Percentiles rank a stretch among this genome's conserved stretches.
phyloP scores from a whole-genome alignment of 2,329 filamentous ascomycete genomes.

The Neophaeococcomyces mojaviensis region DNA sequence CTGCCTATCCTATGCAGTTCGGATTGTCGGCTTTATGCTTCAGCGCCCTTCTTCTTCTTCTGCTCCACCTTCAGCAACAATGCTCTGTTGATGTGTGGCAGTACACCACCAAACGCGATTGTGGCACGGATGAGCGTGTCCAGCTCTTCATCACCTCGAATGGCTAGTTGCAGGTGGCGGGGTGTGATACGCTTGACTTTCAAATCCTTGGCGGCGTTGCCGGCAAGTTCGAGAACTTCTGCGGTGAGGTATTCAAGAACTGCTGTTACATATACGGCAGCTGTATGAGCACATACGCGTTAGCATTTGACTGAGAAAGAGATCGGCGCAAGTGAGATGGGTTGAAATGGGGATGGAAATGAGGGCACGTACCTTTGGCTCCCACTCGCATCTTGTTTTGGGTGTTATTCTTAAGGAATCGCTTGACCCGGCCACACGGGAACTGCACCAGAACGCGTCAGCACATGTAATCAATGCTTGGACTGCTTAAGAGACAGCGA shows the following conservation, averaged over 20 bases:
- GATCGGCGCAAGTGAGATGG: not conserved
- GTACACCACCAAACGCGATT: constrained; percentile 95
- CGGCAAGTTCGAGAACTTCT: constrained; percentile 94
- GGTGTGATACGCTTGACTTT: constrained; percentile 99
- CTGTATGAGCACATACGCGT: constrained; percentile 32
- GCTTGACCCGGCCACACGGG: constrained; percentile 98
- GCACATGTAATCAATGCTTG: not conserved
- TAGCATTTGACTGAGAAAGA: constrained; percentile 12
- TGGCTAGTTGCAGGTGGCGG: constrained; percentile 93
- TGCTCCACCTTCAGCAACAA: constrained; percentile 92
- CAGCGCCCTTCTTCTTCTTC: constrained; percentile 76
- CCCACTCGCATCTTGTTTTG: constrained; percentile 99
- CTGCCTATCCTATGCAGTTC: too few species aligned
- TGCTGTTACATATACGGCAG: constrained; percentile 94
- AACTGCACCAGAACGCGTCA: constrained; percentile 54
- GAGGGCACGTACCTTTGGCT: constrained; percentile 58
- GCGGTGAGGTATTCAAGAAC: constrained; percentile 97
- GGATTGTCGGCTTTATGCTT: constrained; percentile 26
- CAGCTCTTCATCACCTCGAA: constrained; percentile 95
- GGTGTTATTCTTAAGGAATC: constrained; percentile 98
- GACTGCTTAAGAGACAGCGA: too few species aligned
- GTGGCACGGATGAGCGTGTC: constrained; percentile 96
- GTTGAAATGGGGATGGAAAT: too few species aligned
- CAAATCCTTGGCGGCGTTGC: constrained; percentile 97
- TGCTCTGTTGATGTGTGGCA: constrained; percentile 97